These are phyloP conservation scores for Antitrichia curtipendula DNA, from an alignment of 225 moss, liverwort and hornwort genomes.

Conservation along the genomic window DNA sequence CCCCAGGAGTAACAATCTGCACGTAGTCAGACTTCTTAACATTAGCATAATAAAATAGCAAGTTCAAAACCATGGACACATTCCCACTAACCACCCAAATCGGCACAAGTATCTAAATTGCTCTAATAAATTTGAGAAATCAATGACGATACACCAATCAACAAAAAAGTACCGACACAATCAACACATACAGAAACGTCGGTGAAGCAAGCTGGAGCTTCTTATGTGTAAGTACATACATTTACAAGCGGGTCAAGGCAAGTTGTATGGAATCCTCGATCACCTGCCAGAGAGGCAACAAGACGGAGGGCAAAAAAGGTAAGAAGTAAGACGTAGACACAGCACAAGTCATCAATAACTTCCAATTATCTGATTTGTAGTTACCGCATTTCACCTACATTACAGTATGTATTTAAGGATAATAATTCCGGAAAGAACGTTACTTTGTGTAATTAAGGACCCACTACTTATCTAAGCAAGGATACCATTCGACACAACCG, in stretches of 20 bases:
- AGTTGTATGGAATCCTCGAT: constrained; percentile 37
- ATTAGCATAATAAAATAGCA: neutral
- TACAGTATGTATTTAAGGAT: neutral
- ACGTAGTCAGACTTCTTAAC: neutral
- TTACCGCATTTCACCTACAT: neutral
- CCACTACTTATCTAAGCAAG: neutral
- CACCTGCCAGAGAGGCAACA: constrained; percentile 21
- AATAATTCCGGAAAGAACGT: neutral
- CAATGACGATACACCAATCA: neutral
- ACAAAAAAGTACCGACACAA: neutral
- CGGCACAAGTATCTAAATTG: neutral
- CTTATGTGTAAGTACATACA: constrained; percentile 5
- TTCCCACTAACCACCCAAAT: neutral
- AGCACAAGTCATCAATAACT: neutral
- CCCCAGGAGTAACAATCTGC: constrained; percentile 30
- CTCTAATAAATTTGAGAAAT: neutral
- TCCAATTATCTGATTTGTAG: neutral
- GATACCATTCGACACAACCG: neutral
- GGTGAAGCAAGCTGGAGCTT: neutral
- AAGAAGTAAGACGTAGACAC: neutral
- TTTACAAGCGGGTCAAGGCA: constrained; percentile 35
- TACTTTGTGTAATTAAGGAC: neutral
- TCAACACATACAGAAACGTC: neutral
- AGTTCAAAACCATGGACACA: neutral
- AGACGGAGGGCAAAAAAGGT: neutral